phyloP scores from a whole-genome alignment of 176 grass and related monocot species.

The Urochloa ruziziensis region DNA sequence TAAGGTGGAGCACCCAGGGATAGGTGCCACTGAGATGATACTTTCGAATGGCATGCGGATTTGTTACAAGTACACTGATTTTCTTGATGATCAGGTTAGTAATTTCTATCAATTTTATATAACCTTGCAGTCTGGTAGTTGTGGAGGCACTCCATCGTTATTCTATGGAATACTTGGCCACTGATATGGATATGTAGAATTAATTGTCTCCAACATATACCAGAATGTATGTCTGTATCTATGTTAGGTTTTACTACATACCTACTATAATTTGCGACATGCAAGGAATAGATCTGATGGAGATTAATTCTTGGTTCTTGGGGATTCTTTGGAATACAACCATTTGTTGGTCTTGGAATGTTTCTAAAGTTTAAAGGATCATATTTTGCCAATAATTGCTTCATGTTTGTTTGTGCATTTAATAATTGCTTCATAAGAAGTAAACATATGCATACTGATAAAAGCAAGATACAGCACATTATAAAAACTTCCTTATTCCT shows the following conservation, averaged over 20 bases:
- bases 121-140: neutral
- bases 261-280: neutral
- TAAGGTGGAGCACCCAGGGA: conserved; percentile 71
- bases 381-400: neutral
- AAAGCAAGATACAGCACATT: neutral
- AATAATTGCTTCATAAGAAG: neutral
- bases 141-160: conserved; percentile 16
- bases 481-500: conserved; percentile 9
- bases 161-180: conserved; percentile 7
- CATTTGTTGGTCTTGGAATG: neutral
- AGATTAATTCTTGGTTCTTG: neutral
- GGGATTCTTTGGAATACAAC: neutral
- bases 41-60: conserved; percentile 96
- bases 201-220: conserved; percentile 5
- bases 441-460: neutral
- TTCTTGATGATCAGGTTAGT: conserved; percentile 99
- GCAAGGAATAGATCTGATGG: neutral
- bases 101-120: neutral
- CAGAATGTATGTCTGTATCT: neutral
- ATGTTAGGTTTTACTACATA: neutral
- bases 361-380: conserved; percentile 18
- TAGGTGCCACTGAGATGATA: conserved; percentile 91
- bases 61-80: conserved; percentile 97
- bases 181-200: neutral
- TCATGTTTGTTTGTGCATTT: neutral